Evolutionary conservation across 306 rosid genomes (phyloP), one percentile per base, ranked within the genome.

Genomic region (Carpinus fangiana): DNA sequence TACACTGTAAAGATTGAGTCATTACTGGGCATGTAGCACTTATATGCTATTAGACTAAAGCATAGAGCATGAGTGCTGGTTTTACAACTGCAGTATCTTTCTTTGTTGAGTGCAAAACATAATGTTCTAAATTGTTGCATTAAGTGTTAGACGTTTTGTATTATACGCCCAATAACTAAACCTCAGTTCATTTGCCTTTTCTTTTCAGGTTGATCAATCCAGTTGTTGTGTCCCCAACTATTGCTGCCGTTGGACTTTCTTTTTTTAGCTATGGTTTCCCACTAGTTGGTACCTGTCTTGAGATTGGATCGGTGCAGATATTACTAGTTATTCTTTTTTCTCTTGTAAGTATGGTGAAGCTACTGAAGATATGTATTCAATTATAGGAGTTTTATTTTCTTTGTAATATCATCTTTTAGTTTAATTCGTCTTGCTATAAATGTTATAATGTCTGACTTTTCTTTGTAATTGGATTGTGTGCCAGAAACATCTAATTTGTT

Each of bases 191-290:
- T 80, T 82, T 75, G 23, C 60, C 79, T 66, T 75, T 77, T 34
- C 79, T 69, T 82, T 84, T 70, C 93, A 96, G 99, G 91, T 83
- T 93, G 83, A 90, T 96, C 89, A 91, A 96, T 88, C 99, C 99
- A 34, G 99, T 96, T 76, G 96, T 96, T 66, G 93, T 96, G 82
- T 70, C 99, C 77, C 99, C 99, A 51, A 96, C 99, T 60, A 88
- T 96, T 90, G 99, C 99, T 74, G 99, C 99, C 34, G 98, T 96
- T 83, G 99, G 99, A 81, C 97, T 96, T 89, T 93, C 99, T 21
- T 96, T 96, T 85, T 96, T 82, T 81, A 90, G 94, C 82, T 96
- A 93, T 78, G 99, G 99, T 79, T 90, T 96, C 82, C 97, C 99
- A 53, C 76, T 86, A 77, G 94, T 93, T 50, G 98, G 99, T 77